Conservation (phyloP, 345 rosid species). For the Pistacia atlantica region DNA sequence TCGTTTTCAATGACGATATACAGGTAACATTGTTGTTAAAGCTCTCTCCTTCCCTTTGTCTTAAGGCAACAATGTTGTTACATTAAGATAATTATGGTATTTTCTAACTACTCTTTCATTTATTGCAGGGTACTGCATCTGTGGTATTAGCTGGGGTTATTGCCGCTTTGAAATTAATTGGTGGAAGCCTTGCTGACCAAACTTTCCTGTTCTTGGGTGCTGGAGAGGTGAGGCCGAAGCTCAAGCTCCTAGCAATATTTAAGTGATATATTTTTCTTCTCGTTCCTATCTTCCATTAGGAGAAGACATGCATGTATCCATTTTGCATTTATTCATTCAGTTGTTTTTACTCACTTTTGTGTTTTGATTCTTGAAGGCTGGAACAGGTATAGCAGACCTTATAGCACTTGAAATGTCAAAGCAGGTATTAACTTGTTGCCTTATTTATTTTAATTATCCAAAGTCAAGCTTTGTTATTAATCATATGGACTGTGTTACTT, state of each 20-base stretch:
- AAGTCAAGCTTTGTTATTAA: constrained; percentile 24
- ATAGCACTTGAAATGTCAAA: constrained; percentile 88
- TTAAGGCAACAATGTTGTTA: background rate
- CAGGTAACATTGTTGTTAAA: constrained; percentile 50
- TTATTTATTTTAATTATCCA: constrained; percentile 7
- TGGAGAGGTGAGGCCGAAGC: constrained; percentile 72
- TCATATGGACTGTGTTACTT: constrained; percentile 22
- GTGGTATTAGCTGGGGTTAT: constrained; percentile 92
- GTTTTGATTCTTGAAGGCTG: constrained; percentile 59
- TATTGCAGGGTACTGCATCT: constrained; percentile 86
- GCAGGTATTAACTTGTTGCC: constrained; percentile 35
- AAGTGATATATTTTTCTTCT: background rate
- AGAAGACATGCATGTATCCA: background rate
- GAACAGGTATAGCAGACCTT: constrained; percentile 96
- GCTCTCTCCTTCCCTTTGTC: background rate
- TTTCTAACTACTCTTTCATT: constrained; percentile 1
- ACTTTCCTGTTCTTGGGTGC: constrained; percentile 92
- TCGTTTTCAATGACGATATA: constrained; percentile 95
- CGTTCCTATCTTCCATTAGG: background rate
- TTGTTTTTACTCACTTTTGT: constrained; percentile 3
- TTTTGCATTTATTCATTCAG: background rate
- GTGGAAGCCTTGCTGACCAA: constrained; percentile 75
- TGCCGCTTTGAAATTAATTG: constrained; percentile 67
- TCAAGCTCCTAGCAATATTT: background rate
- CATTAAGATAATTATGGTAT: background rate